phyloP scores from a whole-genome alignment of 257 asterid genomes.

The Salvia miltiorrhiza region DNA sequence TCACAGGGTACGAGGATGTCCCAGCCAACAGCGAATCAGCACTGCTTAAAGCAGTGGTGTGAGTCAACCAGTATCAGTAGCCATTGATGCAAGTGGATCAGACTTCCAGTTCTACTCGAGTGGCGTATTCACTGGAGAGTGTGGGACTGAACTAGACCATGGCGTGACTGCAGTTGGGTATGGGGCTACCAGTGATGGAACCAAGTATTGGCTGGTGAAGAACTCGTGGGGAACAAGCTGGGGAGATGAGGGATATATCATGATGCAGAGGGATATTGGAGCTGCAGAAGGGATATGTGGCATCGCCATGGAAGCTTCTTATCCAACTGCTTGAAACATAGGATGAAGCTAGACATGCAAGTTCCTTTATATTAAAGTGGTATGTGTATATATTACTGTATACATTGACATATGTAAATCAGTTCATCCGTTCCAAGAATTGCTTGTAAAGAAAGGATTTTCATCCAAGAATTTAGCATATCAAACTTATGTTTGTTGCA shows the following conservation, averaged over 20 bases:
- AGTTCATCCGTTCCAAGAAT: neutral
- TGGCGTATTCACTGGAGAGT: slow-evolving; percentile 35
- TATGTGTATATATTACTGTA: too few species aligned
- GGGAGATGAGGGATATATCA: neutral
- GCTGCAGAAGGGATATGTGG: neutral
- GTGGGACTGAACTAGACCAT: slow-evolving; percentile 38
- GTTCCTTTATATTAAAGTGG: too few species aligned
- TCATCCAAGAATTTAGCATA: neutral
- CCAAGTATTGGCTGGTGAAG: slow-evolving; percentile 14
- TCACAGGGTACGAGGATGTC: slow-evolving; percentile 11
- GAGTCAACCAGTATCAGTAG: slow-evolving; percentile 24
- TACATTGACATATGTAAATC: too few species aligned
- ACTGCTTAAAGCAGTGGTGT: neutral
- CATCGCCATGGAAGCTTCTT: neutral
- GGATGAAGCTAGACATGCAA: too few species aligned
- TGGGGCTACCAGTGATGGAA: slow-evolving; percentile 27
- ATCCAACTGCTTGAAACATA: neutral
- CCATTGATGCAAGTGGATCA: slow-evolving; percentile 30
- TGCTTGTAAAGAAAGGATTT: neutral
- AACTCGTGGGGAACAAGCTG: neutral
- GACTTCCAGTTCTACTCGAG: slow-evolving; percentile 28
- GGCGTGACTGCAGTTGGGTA: slow-evolving; percentile 40
- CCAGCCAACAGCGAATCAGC: slow-evolving; percentile 8
- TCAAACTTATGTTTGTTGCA: neutral
- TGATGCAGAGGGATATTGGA: neutral